Evolutionary conservation across 352 stramenopile genomes (phyloP).

Genomic region (Phytophthora sp.): DNA sequence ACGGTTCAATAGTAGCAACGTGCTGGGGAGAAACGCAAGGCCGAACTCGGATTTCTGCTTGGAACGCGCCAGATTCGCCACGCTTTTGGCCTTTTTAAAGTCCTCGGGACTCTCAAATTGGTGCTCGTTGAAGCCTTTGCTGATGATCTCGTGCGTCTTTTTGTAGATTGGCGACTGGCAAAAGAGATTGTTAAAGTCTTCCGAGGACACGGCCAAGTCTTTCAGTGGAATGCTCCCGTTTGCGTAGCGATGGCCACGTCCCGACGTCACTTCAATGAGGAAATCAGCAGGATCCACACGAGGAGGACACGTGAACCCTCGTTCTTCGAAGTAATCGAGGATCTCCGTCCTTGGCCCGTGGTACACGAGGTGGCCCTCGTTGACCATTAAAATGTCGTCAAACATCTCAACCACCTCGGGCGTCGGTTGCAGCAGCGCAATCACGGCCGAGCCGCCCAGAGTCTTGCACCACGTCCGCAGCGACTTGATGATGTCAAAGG

Average conservation of each 20-base stretch:
- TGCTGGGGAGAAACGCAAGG: conserved; percentile 50
- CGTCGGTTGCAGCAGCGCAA: conserved; percentile 53
- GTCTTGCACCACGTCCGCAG: conserved; percentile 56
- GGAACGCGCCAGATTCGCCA: conserved; percentile 50
- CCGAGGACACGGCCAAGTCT: conserved; percentile 34
- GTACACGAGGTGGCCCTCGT: conserved; percentile 94
- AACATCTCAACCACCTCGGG: conserved; percentile 95
- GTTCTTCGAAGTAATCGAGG: conserved; percentile 85
- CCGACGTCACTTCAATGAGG: conserved; percentile 73
- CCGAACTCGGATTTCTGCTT: conserved; percentile 64
- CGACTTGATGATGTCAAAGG: conserved; percentile 62
- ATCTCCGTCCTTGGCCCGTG: conserved; percentile 83
- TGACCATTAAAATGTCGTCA: conserved; percentile 95
- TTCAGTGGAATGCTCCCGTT: conserved; percentile 39
- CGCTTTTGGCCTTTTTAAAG: conserved; percentile 64
- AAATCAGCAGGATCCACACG: conserved; percentile 72
- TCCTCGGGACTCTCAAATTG: conserved; percentile 65
- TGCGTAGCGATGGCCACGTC: conserved; percentile 51
- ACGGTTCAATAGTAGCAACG: conserved; percentile 56
- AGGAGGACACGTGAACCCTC: conserved; percentile 73
- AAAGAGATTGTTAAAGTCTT: conserved; percentile 68
- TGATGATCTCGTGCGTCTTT: conserved; percentile 58
- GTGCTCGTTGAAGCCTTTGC: conserved; percentile 60
- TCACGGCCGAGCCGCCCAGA: conserved; percentile 40
- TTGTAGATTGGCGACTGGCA: conserved; percentile 59